phyloP scores from a whole-genome alignment of 2,329 filamentous ascomycete species.

The Fusarium pilosicola region DNA sequence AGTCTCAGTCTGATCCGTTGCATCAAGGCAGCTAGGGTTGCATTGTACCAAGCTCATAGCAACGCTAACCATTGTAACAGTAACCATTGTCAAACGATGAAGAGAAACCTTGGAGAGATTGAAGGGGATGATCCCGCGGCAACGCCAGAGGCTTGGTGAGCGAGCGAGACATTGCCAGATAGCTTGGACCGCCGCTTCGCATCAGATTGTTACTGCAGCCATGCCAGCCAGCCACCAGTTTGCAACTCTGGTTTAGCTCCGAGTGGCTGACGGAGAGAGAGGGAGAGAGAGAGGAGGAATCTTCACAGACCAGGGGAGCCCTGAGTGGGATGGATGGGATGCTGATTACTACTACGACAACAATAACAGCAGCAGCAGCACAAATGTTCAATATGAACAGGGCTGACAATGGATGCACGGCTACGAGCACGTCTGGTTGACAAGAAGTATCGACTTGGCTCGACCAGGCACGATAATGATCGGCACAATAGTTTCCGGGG shows the following conservation, averaged over 20 bases:
- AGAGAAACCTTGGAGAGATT: constrained; percentile 52
- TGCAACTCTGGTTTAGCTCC: constrained; percentile 21
- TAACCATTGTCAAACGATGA: constrained; percentile 75
- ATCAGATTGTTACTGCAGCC: constrained; percentile 34
- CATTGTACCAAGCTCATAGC: constrained; percentile 17
- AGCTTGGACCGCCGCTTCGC: constrained; percentile 36
- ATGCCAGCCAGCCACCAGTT: constrained; percentile 33
- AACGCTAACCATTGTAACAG: constrained; percentile 47
- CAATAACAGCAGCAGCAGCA: not conserved
- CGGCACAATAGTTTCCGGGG: constrained; percentile 42
- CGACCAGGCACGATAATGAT: constrained; percentile 44
- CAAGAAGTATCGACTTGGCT: constrained; percentile 39
- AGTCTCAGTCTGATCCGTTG: constrained; percentile 23
- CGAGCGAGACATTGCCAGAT: constrained; percentile 6
- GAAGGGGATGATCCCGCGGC: constrained; percentile 33
- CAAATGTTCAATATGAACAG: constrained; percentile 35
- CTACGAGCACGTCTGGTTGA: constrained; percentile 39
- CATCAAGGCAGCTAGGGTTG: constrained; percentile 20
- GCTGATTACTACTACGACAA: constrained; percentile 16
- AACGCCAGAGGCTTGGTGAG: constrained; percentile 33
- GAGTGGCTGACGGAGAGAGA: constrained; percentile 21
- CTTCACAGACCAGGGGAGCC: constrained; percentile 18
- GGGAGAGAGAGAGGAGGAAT: constrained; percentile 21
- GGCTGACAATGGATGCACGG: constrained; percentile 45
- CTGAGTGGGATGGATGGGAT: constrained; percentile 31